Conservation (phyloP, 176 grass and related monocot genomes). For the Olyra latifolia region DNA sequence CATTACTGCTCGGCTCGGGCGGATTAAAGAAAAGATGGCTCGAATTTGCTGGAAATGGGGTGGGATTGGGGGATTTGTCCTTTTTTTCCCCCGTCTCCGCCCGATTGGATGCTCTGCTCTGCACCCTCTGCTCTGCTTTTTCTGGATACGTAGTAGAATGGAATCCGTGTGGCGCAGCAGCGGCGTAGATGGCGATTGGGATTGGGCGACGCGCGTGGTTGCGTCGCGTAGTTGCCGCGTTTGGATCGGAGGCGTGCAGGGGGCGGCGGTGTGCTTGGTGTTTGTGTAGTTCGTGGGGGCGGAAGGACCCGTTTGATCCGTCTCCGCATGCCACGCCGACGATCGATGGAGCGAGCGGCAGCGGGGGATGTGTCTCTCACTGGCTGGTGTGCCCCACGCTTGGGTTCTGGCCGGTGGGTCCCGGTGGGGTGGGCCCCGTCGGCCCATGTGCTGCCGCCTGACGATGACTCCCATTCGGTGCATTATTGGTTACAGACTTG, state of each 20-base stretch:
- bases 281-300: conserved; percentile 23
- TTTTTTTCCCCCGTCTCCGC: conserved; percentile 28
- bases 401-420: no score
- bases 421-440: no score
- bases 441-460: no score
- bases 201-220: not conserved
- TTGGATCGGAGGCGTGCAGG: not conserved
- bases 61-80: conserved; percentile 28
- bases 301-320: conserved; percentile 38
- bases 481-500: no score
- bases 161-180: not conserved
- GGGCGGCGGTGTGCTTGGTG: not conserved
- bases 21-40: conserved; percentile 36
- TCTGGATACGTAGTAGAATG: not conserved
- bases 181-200: not conserved
- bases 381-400: no score
- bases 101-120: conserved; percentile 25
- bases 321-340: not conserved
- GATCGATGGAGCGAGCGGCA: conserved; percentile 17
- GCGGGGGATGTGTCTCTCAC: not conserved
- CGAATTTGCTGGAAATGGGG: conserved; percentile 32
- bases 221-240: not conserved
- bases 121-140: not conserved
- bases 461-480: no score
- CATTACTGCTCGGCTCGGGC: conserved; percentile 41